phyloP scores from a whole-genome alignment of 1,284 basidiomycete genomes.

The Cryptococcus sp. region DNA sequence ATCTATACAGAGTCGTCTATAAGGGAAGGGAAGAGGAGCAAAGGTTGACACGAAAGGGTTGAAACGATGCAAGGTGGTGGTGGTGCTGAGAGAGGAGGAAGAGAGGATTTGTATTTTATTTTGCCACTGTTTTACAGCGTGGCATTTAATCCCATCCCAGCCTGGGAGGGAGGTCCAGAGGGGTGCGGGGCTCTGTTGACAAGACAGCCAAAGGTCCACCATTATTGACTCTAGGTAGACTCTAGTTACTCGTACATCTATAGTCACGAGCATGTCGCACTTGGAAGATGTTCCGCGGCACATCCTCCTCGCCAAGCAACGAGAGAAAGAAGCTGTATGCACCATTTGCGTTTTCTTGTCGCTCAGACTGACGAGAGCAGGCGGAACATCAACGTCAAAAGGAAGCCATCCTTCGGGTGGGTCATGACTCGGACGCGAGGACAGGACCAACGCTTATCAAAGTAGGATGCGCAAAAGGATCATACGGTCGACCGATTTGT shows the following conservation, averaged over 20 bases:
- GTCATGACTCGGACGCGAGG: conserved; percentile 1
- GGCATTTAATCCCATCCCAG: too few species aligned
- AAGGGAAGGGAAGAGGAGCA: conserved; percentile 1
- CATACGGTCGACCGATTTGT: conserved; percentile 83
- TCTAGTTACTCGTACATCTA: too few species aligned
- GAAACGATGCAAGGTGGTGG: background rate
- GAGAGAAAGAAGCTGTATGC: conserved; percentile 35
- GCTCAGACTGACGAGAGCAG: conserved; percentile 17
- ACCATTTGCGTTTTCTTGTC: conserved; percentile 5
- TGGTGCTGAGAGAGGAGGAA: background rate
- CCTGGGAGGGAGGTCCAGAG: too few species aligned
- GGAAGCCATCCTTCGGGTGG: conserved; percentile 29
- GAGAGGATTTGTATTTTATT: background rate
- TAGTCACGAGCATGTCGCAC: conserved; percentile 7
- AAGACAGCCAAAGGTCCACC: background rate
- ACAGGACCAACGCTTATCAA: conserved; percentile 4
- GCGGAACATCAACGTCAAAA: conserved; percentile 34
- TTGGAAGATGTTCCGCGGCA: conserved; percentile 23
- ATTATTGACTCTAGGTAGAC: background rate
- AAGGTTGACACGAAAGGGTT: conserved; percentile 1
- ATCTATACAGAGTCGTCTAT: background rate
- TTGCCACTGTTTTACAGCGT: background rate
- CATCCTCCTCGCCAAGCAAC: conserved; percentile 25
- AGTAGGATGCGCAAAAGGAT: conserved; percentile 52
- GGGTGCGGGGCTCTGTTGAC: too few species aligned